These are phyloP conservation scores for Juncus effusus DNA, from an alignment of 176 grass and related monocot genomes.

Conservation along the genomic window DNA sequence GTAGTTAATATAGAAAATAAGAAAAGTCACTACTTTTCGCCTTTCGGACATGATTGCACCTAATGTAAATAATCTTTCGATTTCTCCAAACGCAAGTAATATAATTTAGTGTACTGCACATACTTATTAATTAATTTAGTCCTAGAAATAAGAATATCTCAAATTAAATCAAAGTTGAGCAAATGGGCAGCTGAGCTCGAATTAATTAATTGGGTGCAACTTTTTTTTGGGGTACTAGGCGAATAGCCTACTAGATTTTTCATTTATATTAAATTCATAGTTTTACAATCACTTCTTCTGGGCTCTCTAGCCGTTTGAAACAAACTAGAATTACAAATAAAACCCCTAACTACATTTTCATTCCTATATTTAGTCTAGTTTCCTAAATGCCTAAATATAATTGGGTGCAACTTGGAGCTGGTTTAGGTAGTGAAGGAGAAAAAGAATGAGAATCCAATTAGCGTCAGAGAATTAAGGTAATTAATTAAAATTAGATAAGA, in stretches of 20 bases:
- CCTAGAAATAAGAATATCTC: not conserved
- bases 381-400: not conserved
- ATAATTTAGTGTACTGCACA: not conserved
- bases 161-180: too few species aligned
- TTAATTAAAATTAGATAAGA: conserved; percentile 14
- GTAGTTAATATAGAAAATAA: not conserved
- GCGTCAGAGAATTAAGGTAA: not conserved
- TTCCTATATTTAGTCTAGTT: not conserved
- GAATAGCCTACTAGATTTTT: too few species aligned
- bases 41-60: not conserved
- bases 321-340: not conserved
- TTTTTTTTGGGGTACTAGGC: too few species aligned
- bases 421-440: not conserved
- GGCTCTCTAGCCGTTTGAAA: not conserved
- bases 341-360: not conserved
- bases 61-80: not conserved
- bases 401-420: not conserved
- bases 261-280: not conserved
- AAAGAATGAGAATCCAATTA: conserved; percentile 21
- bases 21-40: not conserved
- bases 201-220: too few species aligned
- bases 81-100: not conserved
- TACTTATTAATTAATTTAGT: not conserved
- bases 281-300: too few species aligned
- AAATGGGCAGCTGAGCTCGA: too few species aligned